Evolutionary conservation across 805 yeast species (phyloP), one percentile per base, ranked within the genome.

Genomic region (Starmerella davenportii): DNA sequence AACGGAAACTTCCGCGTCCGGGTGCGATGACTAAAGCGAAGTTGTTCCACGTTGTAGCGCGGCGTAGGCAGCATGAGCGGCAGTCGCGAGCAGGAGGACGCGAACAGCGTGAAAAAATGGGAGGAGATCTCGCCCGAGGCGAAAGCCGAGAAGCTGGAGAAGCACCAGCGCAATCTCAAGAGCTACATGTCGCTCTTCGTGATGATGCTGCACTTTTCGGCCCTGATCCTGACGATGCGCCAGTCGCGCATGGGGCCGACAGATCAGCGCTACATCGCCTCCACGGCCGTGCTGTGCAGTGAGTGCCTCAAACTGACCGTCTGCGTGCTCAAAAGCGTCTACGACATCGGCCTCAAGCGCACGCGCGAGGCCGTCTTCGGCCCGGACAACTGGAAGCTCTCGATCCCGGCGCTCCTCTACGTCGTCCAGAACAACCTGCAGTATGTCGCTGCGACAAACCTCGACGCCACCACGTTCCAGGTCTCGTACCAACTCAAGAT

Each of bases 401-500:
- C 62, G 14, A 51, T 61, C 27, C 65, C 65, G 1, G 65, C 65
- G 4, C 52, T 54, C 11, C 51, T 61, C 17, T 61, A 61, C 46
- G 62, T 63, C n/a, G 31, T 58, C 34, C 63, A 58, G 45, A 61
- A 61, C 49, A 51, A 59, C 25, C 49, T 61, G 35, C 65, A 61
- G 44, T 61, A 61, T 39, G 59, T 58, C 19, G 65, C 65, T 2
- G 65, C 62, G 7, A 57, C 63, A 15, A 58, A 60, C 49, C 49
- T 61, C 29, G 61, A 59, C 35, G 65, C 65, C 2, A 64, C 64
- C 13, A 58, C 63, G 5, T 60, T 61, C 47, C 65, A 61, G 50
- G 65, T 62, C 38, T 58, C 64, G 8, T 61, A 61, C 51, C 65
- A 61, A 51, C 59, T 61, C 39, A 61, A 61, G 45, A 61, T 61